A percentile compares a stretch with the other conserved stretches of the same genome.
Conservation (phyloP, 1,284 basidiomycete genomes). For the Veloboletus limbatus region DNA sequence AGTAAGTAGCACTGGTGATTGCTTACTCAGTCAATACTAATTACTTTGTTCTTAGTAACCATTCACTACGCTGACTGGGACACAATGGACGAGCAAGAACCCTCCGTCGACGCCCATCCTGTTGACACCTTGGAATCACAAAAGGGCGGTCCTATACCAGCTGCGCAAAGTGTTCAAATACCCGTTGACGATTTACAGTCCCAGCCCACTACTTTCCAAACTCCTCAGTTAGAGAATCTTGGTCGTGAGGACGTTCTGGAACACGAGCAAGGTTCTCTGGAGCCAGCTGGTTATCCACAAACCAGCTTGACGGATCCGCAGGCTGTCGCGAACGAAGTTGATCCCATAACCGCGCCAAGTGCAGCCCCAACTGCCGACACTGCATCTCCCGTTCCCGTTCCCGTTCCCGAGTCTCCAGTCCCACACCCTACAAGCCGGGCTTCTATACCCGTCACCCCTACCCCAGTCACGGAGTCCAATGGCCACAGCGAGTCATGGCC, state of each 20-base stretch:
- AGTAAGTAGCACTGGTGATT: not conserved
- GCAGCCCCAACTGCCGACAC: not conserved
- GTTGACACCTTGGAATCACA: conserved; percentile 5
- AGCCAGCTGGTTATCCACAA: not conserved
- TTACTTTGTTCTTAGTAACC: not conserved
- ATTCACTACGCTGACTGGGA: not conserved
- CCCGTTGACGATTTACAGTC: conserved; percentile 7
- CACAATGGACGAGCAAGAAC: conserved; percentile 19
- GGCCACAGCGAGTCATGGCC: conserved; percentile 13
- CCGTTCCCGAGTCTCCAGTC: conserved; percentile 2
- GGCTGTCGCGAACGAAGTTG: conserved; percentile 2
- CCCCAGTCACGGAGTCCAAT: conserved; percentile 11
- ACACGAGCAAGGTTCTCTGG: conserved; percentile 1
- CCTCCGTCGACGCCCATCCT: conserved; percentile 5
- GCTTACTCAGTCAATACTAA: too few species aligned
- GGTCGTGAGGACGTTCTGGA: not conserved
- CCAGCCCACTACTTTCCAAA: conserved; percentile 7
- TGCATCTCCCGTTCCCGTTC: conserved; percentile 4
- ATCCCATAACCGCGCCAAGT: conserved; percentile 3
- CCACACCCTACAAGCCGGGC: conserved; percentile 1
- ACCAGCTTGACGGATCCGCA: conserved; percentile 1
- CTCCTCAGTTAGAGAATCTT: not conserved
- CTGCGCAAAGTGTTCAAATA: conserved; percentile 8
- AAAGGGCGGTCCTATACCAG: conserved; percentile 5
- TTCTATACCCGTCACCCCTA: conserved; percentile 6